phyloP scores from a whole-genome alignment of 164 flowering plant species.

The Paratinospora sagittata region DNA sequence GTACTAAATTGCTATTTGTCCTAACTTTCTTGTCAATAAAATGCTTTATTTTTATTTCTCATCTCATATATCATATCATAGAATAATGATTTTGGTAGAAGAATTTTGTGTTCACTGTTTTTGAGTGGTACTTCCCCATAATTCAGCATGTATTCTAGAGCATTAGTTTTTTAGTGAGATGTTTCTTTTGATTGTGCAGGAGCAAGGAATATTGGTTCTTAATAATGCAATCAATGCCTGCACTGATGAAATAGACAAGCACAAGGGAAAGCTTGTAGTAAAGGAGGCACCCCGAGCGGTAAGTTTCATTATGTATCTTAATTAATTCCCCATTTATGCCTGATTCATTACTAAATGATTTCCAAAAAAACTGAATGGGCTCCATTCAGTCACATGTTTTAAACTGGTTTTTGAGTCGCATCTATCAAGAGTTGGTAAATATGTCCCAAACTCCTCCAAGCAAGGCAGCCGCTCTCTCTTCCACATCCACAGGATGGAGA shows the following conservation, averaged over 20 bases:
- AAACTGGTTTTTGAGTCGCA: neutral
- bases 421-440: neutral
- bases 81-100: neutral
- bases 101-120: neutral
- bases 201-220: slow-evolving; percentile 80
- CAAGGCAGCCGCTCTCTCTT: neutral
- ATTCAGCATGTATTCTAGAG: neutral
- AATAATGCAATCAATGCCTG: slow-evolving; percentile 72
- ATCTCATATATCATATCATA: too few species aligned
- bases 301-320: slow-evolving; percentile 24
- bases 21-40: too few species aligned
- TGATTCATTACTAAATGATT: neutral
- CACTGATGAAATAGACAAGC: slow-evolving; percentile 59
- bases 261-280: slow-evolving; percentile 80
- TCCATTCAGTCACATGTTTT: neutral
- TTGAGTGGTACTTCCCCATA: neutral
- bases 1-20: neutral
- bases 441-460: neutral
- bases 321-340: neutral
- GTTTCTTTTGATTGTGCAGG: slow-evolving; percentile 35
- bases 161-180: neutral
- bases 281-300: slow-evolving; percentile 88
- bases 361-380: neutral
- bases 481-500: neutral
- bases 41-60: too few species aligned